Evolutionary conservation across 352 stramenopile species (phyloP), one percentile per base, ranked within the genome.

Genomic region (Phytophthora pistaciae): DNA sequence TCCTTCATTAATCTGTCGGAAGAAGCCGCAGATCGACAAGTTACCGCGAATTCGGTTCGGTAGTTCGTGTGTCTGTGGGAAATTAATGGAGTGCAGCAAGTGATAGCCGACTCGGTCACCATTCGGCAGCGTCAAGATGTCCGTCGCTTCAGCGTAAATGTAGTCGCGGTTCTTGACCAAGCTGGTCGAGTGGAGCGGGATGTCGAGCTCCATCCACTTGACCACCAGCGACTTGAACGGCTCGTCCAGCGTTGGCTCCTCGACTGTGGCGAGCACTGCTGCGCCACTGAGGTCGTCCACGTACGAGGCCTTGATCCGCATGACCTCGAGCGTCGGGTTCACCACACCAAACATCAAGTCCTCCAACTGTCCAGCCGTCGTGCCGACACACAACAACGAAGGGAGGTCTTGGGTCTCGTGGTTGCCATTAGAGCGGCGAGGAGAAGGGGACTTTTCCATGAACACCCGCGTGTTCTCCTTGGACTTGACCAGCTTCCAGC

Each of bases 61-160:
- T 1, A 77, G 50, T 21, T 73, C 60, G 40, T 66, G 59, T 0
- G 68, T 77, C 27, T 77, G 59, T 1, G 72, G 64, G 29, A 77
- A 74, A 25, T 68, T 72, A 53, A 82, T 67, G 3, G 75, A 78
- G 44, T 80, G 74, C 20, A 78, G 21, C 66, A 88, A 60, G 60
- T 88, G 80, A 58, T 74, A 88, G 5, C 80, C 80, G 0, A 88
- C 40, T 1, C 79, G 66, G 27, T 84, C 80, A 5, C 75, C 78
- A 7, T 31, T 73, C 0, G 60, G 40, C 2, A 80, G 74, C 9
- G 70, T 25, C 1, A 79, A 56, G n/a, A 85, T 81, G 21, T 79
- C 80, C 1, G 72, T 88, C 14, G 81, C 79, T 52, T 88, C 75
- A 3, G 79, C 59, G 58, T 82, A 83, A 18, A 88, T 54, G 36